Percentiles rank a stretch among this genome's conserved stretches.
phyloP scores from a whole-genome alignment of 2,329 filamentous ascomycete species.

The Xylariaceae sp. region DNA sequence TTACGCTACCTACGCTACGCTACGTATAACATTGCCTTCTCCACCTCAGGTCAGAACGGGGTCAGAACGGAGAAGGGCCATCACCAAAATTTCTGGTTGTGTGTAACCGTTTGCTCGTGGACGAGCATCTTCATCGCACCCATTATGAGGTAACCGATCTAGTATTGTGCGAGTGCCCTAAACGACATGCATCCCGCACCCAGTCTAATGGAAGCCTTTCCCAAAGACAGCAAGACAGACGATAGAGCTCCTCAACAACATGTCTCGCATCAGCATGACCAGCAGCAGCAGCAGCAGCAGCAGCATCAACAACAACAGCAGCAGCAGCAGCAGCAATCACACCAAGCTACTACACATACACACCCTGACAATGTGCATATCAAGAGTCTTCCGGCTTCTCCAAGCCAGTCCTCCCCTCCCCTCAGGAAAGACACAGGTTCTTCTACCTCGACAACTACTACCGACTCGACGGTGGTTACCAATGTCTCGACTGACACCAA shows the following conservation, averaged over 20 bases:
- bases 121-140: slow-evolving; percentile 28
- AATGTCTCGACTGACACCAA: slow-evolving; percentile 48
- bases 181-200: slow-evolving; percentile 42
- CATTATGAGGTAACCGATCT: slow-evolving; percentile 38
- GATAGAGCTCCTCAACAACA: slow-evolving; percentile 34
- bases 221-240: slow-evolving; percentile 39
- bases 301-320: slow-evolving; percentile 10
- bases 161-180: slow-evolving; percentile 30
- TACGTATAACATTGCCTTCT: background rate
- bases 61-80: too few species aligned
- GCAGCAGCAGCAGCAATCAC: slow-evolving; percentile 25
- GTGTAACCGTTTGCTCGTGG: slow-evolving; percentile 12
- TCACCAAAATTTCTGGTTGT: background rate
- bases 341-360: slow-evolving; percentile 29
- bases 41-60: background rate
- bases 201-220: slow-evolving; percentile 40
- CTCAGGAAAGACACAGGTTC: slow-evolving; percentile 55
- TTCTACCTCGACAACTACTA: slow-evolving; percentile 56
- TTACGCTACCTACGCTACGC: background rate
- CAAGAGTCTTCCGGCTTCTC: slow-evolving; percentile 32
- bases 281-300: slow-evolving; percentile 23
- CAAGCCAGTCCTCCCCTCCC: slow-evolving; percentile 36
- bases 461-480: slow-evolving; percentile 42
- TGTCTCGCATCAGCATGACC: slow-evolving; percentile 29
- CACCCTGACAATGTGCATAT: slow-evolving; percentile 34